Percentiles rank a stretch among this genome's conserved stretches.
Evolutionary conservation across 441 rosid species (phyloP).

Genomic region (Gossypium schwendimanii): DNA sequence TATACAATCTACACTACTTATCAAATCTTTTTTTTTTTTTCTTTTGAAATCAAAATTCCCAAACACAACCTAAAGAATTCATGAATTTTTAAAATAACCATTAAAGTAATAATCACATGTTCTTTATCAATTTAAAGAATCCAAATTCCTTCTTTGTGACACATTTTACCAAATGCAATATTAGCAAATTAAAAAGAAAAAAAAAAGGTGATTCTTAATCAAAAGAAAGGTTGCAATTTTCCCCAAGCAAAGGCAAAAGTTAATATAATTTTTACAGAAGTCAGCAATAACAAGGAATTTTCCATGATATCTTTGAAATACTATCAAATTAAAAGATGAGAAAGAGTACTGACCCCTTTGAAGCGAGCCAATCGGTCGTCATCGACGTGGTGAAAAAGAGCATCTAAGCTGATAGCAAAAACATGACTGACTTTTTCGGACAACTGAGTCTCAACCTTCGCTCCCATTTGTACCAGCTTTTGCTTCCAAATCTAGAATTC

Average conservation of each 20-base stretch:
- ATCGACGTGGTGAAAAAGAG: constrained; percentile 37
- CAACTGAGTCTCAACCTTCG: constrained; percentile 35
- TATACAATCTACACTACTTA: background rate
- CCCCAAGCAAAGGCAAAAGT: background rate
- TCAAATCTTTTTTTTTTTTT: no score
- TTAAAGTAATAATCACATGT: background rate
- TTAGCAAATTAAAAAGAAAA: background rate
- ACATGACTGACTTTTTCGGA: constrained; percentile 58
- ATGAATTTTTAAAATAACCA: background rate
- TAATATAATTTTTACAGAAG: background rate
- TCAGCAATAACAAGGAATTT: background rate
- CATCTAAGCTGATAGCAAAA: constrained; percentile 45
- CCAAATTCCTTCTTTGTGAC: background rate
- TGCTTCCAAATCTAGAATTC: constrained; percentile 76
- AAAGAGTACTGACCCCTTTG: constrained; percentile 46
- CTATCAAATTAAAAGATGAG: background rate
- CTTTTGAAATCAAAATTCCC: background rate
- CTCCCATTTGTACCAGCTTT: constrained; percentile 81
- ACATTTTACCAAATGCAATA: no score
- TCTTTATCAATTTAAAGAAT: background rate
- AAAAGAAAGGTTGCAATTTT: background rate
- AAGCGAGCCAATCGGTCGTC: constrained; percentile 37
- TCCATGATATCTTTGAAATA: background rate
- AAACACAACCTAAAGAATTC: background rate
- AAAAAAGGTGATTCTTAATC: background rate